Base-by-base conservation (phyloP, 208 protist genomes). In the Blechomonas ayalai region DNA sequence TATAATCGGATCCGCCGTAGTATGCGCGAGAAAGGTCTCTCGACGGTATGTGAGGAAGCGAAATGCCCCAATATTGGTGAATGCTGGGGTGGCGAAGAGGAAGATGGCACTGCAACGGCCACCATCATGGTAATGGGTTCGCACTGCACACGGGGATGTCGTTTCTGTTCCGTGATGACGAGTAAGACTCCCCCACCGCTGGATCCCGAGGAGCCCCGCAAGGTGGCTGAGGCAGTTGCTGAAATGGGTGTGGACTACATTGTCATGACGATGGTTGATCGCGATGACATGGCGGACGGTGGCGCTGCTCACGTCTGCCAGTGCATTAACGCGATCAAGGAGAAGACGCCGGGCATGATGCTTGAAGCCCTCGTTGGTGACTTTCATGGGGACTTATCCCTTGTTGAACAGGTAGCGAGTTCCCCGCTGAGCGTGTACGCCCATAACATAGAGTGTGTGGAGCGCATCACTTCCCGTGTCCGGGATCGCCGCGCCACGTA, bases 91-190 rank as follows among this genome's bases (percentile, higher is more conserved):
- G 96, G 62, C 46, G 68, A 63, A 10, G 75, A 80, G 40, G 67
- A 91, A 43, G 66, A 96, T 27, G 69, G 81, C 36, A 68, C 66
- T 10, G 93, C 90, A 10, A 98, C 97, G 4, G 97, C 97, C 15
- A 98, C 97, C 3, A 98, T 98, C 58, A 98, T 98, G 97, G 64
- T 99, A 26, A 97, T 99, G 94, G 97, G 97, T 38, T 89, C 97
- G 29, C 96, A 96, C 44, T 99, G 97, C 73, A 99, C 97, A 8
- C 81, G 97, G 16, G 97, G 91, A 8, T 99, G 97, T 74, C 90
- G 97, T 24, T 99, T 99, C 76, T 99, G 97, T 72, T 86, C 94
- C 8, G 89, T 99, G 7, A 87, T 98, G 57, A 99, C 97, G 28
- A 90, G 75, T 41, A 67, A 71, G 25, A 67, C 61, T 7, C 97